Percentiles rank a stretch among this genome's conserved stretches.
Evolutionary conservation across 2,329 filamentous ascomycete species (phyloP).

Genomic region (Pseudogymnoascus sp.): DNA sequence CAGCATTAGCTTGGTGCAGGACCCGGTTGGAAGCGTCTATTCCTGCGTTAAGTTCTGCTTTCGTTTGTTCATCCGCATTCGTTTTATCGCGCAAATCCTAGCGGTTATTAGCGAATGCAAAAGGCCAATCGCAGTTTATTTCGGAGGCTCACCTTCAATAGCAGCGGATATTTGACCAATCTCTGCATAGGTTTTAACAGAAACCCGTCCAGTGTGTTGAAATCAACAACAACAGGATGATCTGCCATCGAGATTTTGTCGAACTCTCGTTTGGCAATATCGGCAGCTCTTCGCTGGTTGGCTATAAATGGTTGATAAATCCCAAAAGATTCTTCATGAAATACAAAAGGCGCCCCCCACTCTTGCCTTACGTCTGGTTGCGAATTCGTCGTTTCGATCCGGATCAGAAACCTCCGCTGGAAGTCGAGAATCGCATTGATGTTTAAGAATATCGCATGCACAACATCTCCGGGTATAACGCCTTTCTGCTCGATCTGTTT

Average conservation of each 20-base stretch:
- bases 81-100: conserved; percentile 83
- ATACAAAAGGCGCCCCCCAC: conserved; percentile 87
- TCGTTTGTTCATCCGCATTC: conserved; percentile 59
- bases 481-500: conserved; percentile 82
- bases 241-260: conserved; percentile 73
- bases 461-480: conserved; percentile 76
- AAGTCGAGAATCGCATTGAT: conserved; percentile 92
- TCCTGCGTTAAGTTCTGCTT: conserved; percentile 64
- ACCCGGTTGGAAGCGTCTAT: conserved; percentile 77
- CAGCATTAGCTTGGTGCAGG: conserved; percentile 77
- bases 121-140: not conserved
- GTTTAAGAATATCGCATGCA: conserved; percentile 95
- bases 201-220: conserved; percentile 83
- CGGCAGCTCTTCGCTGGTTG: conserved; percentile 85
- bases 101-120: conserved; percentile 10
- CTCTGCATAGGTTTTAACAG: conserved; percentile 94
- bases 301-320: conserved; percentile 97
- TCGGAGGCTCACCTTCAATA: conserved; percentile 60
- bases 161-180: conserved; percentile 84
- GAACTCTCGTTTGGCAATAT: conserved; percentile 75
- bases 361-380: conserved; percentile 68
- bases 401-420: conserved; percentile 87
- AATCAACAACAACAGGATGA: conserved; percentile 74
- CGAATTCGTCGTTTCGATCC: conserved; percentile 90
- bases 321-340: conserved; percentile 77